Evolutionary conservation across 306 rosid species (phyloP).

Genomic region (Quercus aquifolioides): DNA sequence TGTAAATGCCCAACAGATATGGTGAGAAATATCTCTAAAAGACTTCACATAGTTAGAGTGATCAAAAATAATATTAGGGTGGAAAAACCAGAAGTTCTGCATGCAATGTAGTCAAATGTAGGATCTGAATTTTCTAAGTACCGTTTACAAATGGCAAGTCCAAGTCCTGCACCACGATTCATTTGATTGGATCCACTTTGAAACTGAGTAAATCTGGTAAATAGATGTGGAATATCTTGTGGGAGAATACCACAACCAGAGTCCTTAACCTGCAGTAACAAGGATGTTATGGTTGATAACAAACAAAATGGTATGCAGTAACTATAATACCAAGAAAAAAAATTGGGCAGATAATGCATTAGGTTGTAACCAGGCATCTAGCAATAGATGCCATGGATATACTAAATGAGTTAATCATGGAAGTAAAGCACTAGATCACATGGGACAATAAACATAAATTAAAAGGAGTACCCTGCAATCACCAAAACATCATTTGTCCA

Average conservation of each 20-base stretch:
- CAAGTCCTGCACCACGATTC: conserved; percentile 68
- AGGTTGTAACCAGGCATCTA: neutral
- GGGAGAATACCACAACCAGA: conserved; percentile 83
- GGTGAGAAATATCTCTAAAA: neutral
- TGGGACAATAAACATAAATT: neutral
- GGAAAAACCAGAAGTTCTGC: neutral
- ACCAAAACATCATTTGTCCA: neutral
- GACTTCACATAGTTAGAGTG: neutral
- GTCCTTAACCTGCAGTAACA: conserved; percentile 71
- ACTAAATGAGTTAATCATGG: neutral
- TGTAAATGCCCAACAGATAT: too few relatives aligned
- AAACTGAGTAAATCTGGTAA: conserved; percentile 68
- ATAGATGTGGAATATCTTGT: conserved; percentile 68
- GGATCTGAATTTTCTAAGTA: conserved; percentile 10
- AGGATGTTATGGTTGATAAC: neutral
- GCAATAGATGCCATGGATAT: neutral
- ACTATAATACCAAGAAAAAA: neutral
- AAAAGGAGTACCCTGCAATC: conserved; percentile 4
- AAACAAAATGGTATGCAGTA: neutral
- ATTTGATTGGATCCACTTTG: conserved; percentile 52
- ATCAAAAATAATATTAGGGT: neutral
- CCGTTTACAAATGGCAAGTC: conserved; percentile 94
- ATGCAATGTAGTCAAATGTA: neutral
- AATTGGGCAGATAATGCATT: neutral
- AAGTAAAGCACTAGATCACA: neutral